Percentiles rank a stretch among this genome's conserved stretches.
Evolutionary conservation across 805 yeast genomes (phyloP).

Genomic region (Myxozyma kluyveri): DNA sequence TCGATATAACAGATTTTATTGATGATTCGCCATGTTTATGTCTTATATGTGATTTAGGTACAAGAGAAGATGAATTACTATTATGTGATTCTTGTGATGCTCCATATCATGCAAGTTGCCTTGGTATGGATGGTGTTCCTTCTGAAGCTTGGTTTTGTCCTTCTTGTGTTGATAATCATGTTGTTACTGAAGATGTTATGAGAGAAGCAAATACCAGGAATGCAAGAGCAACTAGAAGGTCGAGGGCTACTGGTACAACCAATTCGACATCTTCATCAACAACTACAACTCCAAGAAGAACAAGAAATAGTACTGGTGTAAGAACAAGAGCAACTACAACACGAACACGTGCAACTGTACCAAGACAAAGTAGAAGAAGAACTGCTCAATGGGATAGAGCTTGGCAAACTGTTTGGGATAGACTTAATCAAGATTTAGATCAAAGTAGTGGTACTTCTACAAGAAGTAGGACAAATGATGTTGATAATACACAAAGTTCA

Average conservation of each 20-base stretch:
- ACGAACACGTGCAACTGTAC: background rate
- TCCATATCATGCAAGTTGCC: conserved; percentile 36
- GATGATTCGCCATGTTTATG: conserved; percentile 28
- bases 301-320: background rate
- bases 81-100: conserved; percentile 38
- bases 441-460: no score
- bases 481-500: background rate
- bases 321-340: background rate
- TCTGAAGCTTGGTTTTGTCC: conserved; percentile 38
- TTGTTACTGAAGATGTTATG: conserved; percentile 21
- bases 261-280: background rate
- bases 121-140: conserved; percentile 37
- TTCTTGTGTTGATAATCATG: conserved; percentile 33
- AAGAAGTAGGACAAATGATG: no score
- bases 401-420: conserved; percentile 28
- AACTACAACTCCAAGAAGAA: background rate
- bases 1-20: conserved; percentile 1
- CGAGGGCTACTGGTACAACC: conserved; percentile 5
- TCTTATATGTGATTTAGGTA: conserved; percentile 35
- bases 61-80: conserved; percentile 34
- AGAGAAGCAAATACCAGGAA: conserved; percentile 14
- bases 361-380: background rate
- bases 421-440: conserved; percentile 22
- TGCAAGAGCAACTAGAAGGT: conserved; percentile 10
- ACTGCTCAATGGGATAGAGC: conserved; percentile 25